These are phyloP conservation scores for Tricholoma bakamatsutake DNA, from an alignment of 768 basidiomycete genomes.

Conservation along the genomic window DNA sequence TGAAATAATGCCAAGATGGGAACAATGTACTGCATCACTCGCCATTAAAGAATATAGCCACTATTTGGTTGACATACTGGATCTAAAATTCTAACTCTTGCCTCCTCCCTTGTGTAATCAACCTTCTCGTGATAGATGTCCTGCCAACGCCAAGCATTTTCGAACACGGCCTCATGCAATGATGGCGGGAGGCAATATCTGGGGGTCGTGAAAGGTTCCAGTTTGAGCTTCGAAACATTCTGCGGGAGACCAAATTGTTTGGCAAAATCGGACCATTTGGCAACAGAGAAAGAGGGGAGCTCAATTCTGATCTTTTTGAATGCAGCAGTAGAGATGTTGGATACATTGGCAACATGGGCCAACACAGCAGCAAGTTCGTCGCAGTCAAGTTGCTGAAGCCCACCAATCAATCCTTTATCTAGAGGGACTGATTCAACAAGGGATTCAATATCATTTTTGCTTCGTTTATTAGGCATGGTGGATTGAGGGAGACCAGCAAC, in stretches of 20 bases:
- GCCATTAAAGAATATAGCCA: neutral
- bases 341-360: conserved; percentile 1
- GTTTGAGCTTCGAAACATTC: neutral
- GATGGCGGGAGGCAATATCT: conserved; percentile 4
- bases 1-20: conserved; percentile 17
- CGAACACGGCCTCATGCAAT: conserved; percentile 4
- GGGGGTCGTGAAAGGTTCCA: conserved; percentile 1
- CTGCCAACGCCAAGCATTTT: conserved; percentile 8
- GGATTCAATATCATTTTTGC: neutral
- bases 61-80: neutral
- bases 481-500: too few species aligned
- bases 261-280: conserved; percentile 12
- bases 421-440: neutral
- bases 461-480: neutral
- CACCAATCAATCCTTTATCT: neutral
- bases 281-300: conserved; percentile 13
- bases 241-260: conserved; percentile 1
- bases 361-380: neutral
- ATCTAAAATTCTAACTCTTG: conserved; percentile 1
- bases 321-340: conserved; percentile 1
- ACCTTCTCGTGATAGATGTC: conserved; percentile 12
- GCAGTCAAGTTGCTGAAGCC: neutral
- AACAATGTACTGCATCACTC: conserved; percentile 3
- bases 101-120: conserved; percentile 7
- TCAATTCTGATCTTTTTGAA: conserved; percentile 8